Percentiles rank a stretch among this genome's conserved stretches.
These are phyloP conservation scores for Cordyceps javanica DNA, from an alignment of 2,329 filamentous ascomycete species.

Conservation along the genomic window DNA sequence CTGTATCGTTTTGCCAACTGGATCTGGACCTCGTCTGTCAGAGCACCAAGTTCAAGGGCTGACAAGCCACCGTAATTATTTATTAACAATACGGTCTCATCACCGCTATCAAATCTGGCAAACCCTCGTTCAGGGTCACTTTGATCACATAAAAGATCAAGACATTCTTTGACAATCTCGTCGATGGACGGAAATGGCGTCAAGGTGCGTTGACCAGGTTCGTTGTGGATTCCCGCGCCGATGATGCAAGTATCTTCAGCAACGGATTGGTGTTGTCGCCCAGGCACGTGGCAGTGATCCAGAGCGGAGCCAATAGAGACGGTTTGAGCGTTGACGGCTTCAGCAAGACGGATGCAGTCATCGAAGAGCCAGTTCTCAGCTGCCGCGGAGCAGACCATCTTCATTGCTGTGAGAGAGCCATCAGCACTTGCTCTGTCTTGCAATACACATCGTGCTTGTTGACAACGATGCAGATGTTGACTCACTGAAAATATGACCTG, in stretches of 20 bases:
- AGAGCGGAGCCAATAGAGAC: conserved; percentile 53
- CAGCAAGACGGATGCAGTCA: conserved; percentile 43
- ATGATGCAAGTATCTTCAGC: conserved; percentile 49
- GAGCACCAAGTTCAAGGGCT: conserved; percentile 48
- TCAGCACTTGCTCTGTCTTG: conserved; percentile 22
- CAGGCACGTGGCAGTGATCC: conserved; percentile 55
- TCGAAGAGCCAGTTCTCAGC: conserved; percentile 41
- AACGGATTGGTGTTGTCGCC: conserved; percentile 40
- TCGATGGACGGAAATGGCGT: conserved; percentile 43
- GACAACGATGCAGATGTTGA: conserved; percentile 38
- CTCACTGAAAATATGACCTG: conserved; percentile 50
- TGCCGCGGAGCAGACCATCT: conserved; percentile 47
- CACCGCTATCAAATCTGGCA: conserved; percentile 38
- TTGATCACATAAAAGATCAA: conserved; percentile 54
- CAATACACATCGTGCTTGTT: background rate
- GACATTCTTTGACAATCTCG: conserved; percentile 49
- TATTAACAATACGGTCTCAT: conserved; percentile 48
- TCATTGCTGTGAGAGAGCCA: conserved; percentile 36
- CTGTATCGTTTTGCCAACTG: conserved; percentile 43
- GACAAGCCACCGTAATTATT: conserved; percentile 57
- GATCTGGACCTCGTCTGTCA: conserved; percentile 45
- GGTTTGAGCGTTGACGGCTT: conserved; percentile 43
- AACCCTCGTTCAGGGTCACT: conserved; percentile 43
- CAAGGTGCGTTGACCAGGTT: conserved; percentile 55
- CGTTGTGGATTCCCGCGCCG: conserved; percentile 62